Base-by-base conservation (phyloP, 768 basidiomycete genomes). In the Amanita fuliginea region DNA sequence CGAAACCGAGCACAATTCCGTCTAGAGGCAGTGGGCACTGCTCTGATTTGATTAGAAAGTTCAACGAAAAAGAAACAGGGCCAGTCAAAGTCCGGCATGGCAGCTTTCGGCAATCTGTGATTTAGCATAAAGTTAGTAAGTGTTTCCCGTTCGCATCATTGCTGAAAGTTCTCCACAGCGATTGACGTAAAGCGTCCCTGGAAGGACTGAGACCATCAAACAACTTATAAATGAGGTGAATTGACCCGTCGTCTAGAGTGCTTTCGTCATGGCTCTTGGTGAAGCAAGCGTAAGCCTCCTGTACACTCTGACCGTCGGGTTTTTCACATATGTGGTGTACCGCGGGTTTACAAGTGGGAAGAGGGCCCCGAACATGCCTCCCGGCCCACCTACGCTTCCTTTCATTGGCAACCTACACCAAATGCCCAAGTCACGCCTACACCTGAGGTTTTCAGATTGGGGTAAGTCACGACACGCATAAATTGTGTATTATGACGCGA, bases 311-410 rank as follows among this genome's bases (percentile, higher is more conserved):
- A 30, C 44, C n/a, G 18, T 19, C n/a, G 14, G 14, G 30, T 19
- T 26, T n/a, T 32, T 45, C 44, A 14, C 18, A 2, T 45, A 45
- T 45, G 44, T 45, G 22, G 13, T 19, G 10, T 45, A 33, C 19
- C n/a, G 44, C 22, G 44, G 22, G 8, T 45, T 45, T 18, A 45
- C 44, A 13, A 45, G 26, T 32, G 44, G 44, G 16, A 45, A 19
- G 32, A 45, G 44, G 32, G 44, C 16, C 11, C 28, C n/a, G 6
- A 45, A 45, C 44, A 45, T 45, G 44, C 60, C 61, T 24, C 55
- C 61, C 34, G 61, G 61, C 10, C 61, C 61, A 14, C 56, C 57
- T 0, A 57, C 57, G 10, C 33, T 54, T 10, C 61, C 61, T 2
- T 46, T 62, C 40, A 30, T 61, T 3, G 61, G 61, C 4, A 62